Base-by-base conservation (phyloP, 371 early-diverging fungal genomes). In the Apophysomyces elegans region DNA sequence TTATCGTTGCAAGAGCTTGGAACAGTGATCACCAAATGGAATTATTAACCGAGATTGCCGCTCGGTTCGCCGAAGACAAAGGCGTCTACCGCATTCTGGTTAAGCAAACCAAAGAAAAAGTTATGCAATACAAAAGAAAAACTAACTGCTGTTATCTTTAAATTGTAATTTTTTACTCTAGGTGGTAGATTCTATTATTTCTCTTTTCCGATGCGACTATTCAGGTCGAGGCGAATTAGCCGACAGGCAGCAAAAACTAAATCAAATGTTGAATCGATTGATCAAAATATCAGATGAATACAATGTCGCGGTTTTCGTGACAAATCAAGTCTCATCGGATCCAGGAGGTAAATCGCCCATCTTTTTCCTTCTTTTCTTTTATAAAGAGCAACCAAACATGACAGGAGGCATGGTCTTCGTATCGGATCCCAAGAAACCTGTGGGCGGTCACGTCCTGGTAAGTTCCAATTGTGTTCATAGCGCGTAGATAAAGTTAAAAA, bases 161-260 rank as follows among this genome's bases (percentile, higher is more conserved):
- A 26, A 26, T 26, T 26, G 32, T 26, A 26, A 2, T 3, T 2
- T 26, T 26, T 47, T 11, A 0, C 18, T 11, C 32, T n/a, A 85
- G 86, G 71, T 92, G 16, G 83, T 94, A 16, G 95, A 94, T 76
- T 89, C 89, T 6, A 89, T 93, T 65, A 95, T 92, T 69, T 88
- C 87, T 9, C 80, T 87, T 46, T 97, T 87, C 68, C 83, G 93
- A 14, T 92, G 90, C 16, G 95, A 93, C 71, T 94, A 88, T 66
- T 78, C 81, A 21, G 94, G 94, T 14, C 83, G 94, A 26, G 96
- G 96, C 13, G 97, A 96, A 73, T 80, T 97, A 13, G 90, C 93
- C 7, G 97, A 95, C 64, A 79, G 97, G 26, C 97, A 97, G 72
- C 95, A 95, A 70, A 93, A 94, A 62, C 73, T 96, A 16, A 92